Evolutionary conservation across 2,329 filamentous ascomycete genomes (phyloP), one percentile per base, ranked within the genome.

Genomic region (Colletotrichum australisinense): DNA sequence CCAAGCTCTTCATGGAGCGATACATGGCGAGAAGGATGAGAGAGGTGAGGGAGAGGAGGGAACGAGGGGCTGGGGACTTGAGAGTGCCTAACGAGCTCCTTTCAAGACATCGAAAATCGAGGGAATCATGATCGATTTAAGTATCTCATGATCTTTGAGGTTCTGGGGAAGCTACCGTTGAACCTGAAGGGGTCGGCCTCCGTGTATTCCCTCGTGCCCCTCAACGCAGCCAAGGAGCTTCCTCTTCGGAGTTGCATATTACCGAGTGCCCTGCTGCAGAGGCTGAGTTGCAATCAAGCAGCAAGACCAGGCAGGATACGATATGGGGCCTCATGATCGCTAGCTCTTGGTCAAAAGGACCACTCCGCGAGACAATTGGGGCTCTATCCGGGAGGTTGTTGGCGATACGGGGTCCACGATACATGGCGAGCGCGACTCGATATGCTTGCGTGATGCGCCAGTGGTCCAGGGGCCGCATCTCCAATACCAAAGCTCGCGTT

Each of bases 1-100:
- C 65, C 28, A 81, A 75, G 32, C 80, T 80, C 74, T 81, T 83
- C 81, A 82, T 83, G 30, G 64, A 68, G 58, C 67, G 62, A 11
- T 73, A 72, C 67, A 73, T 70, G 59, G 26, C 28, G 42, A 26
- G 22, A 35, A n/a, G 14, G 24, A 32, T 26, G 55, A n/a, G 59
- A 69, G 49, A 35, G 49, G 49, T 30, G 9, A 3, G 38, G 38
- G 38, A 42, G 38, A 22, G 16, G 53, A 28, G 60, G 19, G 11
- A 60, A 73, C 46, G 67, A 60, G 55, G 42, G 59, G 59, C 55
- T 9, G 70, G 59, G 46, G 55, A 49, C 59, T 60, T 53, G 46
- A 30, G 22, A 73, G 35, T 53, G 65, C 70, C 66, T 69, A 49
- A 52, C 69, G 42, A 69, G 19, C 69, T 69, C 53, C 53, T 46